A percentile compares a stretch with the other conserved stretches of the same genome.
Conservation (phyloP, 345 rosid genomes). For the Rhizophora mangle region DNA sequence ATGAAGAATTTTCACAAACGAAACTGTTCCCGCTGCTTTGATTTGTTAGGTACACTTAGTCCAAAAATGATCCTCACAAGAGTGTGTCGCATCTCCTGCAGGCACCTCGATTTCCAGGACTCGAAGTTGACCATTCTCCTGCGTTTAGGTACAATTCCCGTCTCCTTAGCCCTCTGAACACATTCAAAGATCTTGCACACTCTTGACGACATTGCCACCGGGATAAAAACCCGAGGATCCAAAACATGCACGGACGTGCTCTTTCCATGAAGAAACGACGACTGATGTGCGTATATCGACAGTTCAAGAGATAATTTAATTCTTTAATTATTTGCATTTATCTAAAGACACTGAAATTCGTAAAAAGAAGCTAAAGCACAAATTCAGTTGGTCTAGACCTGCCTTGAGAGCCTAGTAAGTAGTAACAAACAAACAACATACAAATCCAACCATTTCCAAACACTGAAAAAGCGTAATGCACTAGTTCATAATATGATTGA, state of each 20-base stretch:
- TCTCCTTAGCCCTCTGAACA: slow-evolving; percentile 34
- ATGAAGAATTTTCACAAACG: background rate
- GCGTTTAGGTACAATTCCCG: slow-evolving; percentile 36
- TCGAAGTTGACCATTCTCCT: slow-evolving; percentile 48
- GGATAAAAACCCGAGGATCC: slow-evolving; percentile 52
- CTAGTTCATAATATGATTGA: no score
- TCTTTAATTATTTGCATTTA: no score
- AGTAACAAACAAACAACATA: no score
- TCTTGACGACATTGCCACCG: slow-evolving; percentile 39
- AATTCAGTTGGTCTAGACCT: no score
- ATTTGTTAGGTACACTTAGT: slow-evolving; percentile 51
- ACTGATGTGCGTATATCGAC: no score
- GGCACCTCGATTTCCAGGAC: slow-evolving; percentile 40
- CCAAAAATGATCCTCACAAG: slow-evolving; percentile 78
- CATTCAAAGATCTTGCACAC: slow-evolving; percentile 51
- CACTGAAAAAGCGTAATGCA: no score
- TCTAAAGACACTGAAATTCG: no score
- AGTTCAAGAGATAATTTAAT: no score
- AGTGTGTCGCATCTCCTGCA: slow-evolving; percentile 50
- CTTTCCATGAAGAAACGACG: no score
- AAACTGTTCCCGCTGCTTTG: background rate
- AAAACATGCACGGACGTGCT: background rate
- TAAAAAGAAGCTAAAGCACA: no score
- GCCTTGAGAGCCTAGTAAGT: no score
- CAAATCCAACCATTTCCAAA: no score